Evolutionary conservation across 2,329 filamentous ascomycete species (phyloP).

Genomic region (Blastomyces parvus): DNA sequence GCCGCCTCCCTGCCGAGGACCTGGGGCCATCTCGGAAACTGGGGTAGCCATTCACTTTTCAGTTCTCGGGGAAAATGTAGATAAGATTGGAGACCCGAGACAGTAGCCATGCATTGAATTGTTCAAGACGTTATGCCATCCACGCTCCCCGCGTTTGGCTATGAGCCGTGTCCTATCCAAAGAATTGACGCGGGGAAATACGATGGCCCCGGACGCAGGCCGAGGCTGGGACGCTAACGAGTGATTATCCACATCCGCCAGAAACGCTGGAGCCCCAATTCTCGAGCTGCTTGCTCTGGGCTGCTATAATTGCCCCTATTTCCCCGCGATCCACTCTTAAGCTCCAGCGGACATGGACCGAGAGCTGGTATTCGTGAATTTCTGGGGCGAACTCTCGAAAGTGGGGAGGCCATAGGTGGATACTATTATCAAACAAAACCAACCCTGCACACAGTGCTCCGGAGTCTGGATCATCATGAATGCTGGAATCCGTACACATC

Average conservation of each 20-base stretch:
- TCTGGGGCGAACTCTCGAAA: not conserved
- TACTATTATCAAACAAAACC: not conserved
- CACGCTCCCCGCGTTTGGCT: not conserved
- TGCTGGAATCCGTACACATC: too few species aligned
- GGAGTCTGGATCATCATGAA: not conserved
- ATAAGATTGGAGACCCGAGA: not conserved
- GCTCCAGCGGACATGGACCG: not conserved
- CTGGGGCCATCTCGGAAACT: not conserved
- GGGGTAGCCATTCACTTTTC: not conserved
- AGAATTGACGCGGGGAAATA: not conserved
- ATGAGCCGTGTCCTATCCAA: not conserved
- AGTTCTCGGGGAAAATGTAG: not conserved
- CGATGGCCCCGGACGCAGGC: not conserved
- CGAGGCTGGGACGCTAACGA: not conserved
- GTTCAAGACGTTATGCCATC: not conserved
- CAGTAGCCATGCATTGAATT: not conserved
- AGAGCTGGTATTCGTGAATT: not conserved
- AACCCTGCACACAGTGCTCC: not conserved
- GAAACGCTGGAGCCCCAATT: not conserved
- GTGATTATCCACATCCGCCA: not conserved
- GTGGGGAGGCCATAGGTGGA: not conserved
- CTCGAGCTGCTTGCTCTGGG: not conserved
- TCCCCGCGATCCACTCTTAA: not conserved
- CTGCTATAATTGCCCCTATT: not conserved
- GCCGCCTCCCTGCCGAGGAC: not conserved